Evolutionary conservation across 1,284 basidiomycete species (phyloP), one percentile per base, ranked within the genome.

Genomic region (Limonomyces culmigenus): DNA sequence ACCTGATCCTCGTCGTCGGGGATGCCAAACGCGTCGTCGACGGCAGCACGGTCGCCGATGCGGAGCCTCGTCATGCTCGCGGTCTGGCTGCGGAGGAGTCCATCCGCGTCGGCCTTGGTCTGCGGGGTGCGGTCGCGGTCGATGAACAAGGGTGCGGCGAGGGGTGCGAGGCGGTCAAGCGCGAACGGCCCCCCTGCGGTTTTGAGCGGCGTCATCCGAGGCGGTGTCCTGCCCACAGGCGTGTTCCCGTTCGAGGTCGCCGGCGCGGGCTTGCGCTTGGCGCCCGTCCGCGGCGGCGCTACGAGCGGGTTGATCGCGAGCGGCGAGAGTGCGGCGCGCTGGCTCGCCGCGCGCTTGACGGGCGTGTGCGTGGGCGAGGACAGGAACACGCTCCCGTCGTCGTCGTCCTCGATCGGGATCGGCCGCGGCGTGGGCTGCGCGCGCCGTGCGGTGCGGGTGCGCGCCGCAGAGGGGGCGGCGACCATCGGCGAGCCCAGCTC

Each of bases 251-350:
- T 27, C 23, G n/a, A 8, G 8, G 23, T 27, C n/a, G 67, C 60
- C 21, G 65, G 68, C 2, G 67, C 68, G 16, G 72, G 70, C 50
- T 78, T 80, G 44, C 77, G 69, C 52, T 81, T 80, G 3, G 63
- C 66, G 23, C 75, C 72, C 15, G 8, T 8, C 30, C 16, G 30
- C 6, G 16, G 16, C 11, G 30, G 30, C 6, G 16, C 30, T 10
- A 11, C 30, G 6, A 17, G 6, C 6, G 8, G 8, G 16, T 11
- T 32, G 8, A 17, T 16, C 25, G 25, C 25, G 25, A 8, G 25
- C 6, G 10, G 30, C 8, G 15, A 17, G 30, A 17, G 30, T 10
- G 30, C 16, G 30, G 30, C 10, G 15, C 16, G 30, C 15, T 8
- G 10, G n/a, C n/a, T n/a, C n/a, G n/a, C n/a, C n/a, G n/a, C n/a